Evolutionary conservation across 2,329 filamentous ascomycete genomes (phyloP).

Genomic region (Colletotrichum musicola): DNA sequence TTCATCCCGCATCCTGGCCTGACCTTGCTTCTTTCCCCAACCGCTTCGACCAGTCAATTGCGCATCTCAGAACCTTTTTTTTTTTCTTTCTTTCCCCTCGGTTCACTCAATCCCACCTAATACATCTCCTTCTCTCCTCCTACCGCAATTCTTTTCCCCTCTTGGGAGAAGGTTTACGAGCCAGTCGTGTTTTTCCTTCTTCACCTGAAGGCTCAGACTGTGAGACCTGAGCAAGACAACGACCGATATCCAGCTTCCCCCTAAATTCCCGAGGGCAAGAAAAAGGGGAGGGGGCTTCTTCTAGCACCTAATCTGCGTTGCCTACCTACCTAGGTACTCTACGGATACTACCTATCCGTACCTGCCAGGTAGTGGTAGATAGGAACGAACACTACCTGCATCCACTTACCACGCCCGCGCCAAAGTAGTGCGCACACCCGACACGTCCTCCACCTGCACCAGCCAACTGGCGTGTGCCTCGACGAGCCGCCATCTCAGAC

Average conservation of each 20-base stretch:
- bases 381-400: too few species aligned
- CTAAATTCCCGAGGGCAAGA: background rate
- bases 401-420: too few species aligned
- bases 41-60: background rate
- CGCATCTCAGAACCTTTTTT: slow-evolving; percentile 24
- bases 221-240: slow-evolving; percentile 35
- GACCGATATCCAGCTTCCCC: slow-evolving; percentile 1
- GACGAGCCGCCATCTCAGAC: slow-evolving; percentile 15
- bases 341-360: too few species aligned
- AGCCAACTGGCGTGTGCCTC: background rate
- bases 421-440: background rate
- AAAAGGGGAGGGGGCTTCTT: slow-evolving; percentile 12
- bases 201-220: slow-evolving; percentile 14
- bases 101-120: too few species aligned
- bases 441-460: background rate
- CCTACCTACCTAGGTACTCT: too few species aligned
- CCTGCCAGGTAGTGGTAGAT: too few species aligned
- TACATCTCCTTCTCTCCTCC: too few species aligned
- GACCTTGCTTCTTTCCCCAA: slow-evolving; percentile 24
- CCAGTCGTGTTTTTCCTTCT: slow-evolving; percentile 26
- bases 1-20: slow-evolving; percentile 21
- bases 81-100: slow-evolving; percentile 18
- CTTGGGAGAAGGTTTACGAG: slow-evolving; percentile 1
- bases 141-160: background rate
- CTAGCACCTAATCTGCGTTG: too few species aligned